These are phyloP conservation scores for Fragilariopsis cylindrus DNA, from an alignment of 108 stramenopile genomes.

Conservation along the genomic window DNA sequence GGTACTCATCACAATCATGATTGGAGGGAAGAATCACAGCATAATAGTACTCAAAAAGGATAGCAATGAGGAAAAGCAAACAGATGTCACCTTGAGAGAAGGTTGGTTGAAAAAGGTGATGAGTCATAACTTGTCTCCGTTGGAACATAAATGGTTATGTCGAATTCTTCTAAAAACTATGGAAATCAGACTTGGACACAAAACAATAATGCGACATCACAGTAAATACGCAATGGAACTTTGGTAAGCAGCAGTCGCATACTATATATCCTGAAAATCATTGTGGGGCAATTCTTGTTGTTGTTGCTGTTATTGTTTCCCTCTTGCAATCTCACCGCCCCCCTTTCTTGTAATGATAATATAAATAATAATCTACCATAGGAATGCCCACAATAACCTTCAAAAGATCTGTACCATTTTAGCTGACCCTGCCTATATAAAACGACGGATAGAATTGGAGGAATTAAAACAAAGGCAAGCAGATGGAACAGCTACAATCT, in stretches of 20 bases:
- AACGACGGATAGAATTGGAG: slow-evolving; percentile 1
- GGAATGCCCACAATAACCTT: slow-evolving; percentile 37
- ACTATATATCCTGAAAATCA: not conserved
- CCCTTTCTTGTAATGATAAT: not conserved
- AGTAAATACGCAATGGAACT: slow-evolving; percentile 48
- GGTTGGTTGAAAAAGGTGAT: slow-evolving; percentile 35
- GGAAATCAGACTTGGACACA: slow-evolving; percentile 55
- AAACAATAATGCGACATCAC: slow-evolving; percentile 47
- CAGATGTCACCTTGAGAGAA: not conserved
- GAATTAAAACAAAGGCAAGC: slow-evolving; percentile 6
- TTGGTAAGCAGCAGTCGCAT: slow-evolving; percentile 4
- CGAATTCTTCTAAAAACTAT: slow-evolving; percentile 66
- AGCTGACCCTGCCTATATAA: slow-evolving; percentile 34
- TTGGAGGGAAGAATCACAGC: slow-evolving; percentile 19
- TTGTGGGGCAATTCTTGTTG: no score
- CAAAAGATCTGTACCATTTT: slow-evolving; percentile 43
- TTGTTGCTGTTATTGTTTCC: not conserved
- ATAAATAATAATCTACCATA: not conserved
- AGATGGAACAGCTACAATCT: slow-evolving; percentile 13
- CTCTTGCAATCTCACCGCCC: not conserved
- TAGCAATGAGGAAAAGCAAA: slow-evolving; percentile 5
- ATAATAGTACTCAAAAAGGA: not conserved
- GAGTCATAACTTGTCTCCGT: slow-evolving; percentile 34
- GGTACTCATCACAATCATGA: slow-evolving; percentile 31
- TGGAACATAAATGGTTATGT: slow-evolving; percentile 87